Evolutionary conservation across 139 green algal genomes (phyloP), one percentile per base, ranked within the genome.

Genomic region (Chlamydomonas sp.): DNA sequence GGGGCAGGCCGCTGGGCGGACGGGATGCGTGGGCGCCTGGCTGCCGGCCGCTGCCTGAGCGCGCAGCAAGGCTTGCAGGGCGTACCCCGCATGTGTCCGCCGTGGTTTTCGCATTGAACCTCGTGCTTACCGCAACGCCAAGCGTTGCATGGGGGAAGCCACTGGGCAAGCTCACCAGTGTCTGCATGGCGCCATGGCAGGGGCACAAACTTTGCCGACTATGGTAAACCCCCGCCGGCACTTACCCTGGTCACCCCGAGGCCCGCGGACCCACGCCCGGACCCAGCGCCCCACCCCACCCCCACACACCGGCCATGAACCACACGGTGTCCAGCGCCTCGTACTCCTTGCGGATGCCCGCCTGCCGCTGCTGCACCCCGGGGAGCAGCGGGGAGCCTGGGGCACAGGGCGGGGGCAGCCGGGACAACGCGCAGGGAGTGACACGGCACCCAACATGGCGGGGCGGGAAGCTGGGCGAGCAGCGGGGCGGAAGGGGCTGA

Each of bases 291-390:
- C 14, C 75, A 2, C 58, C 6, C 74, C 5, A 14, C 64, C 71
- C 60, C 12, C 31, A 73, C 82, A 49, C 67, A 78, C 77, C 85
- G 31, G 78, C 81, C 90, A 90, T 92, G 82, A 90, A 91, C 88
- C 90, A 91, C 18, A 91, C 97, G 2, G 95, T 98, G 90, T 99
- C 97, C 78, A 99, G 94, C 92, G 98, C 96, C 75, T 96, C 88
- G 81, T 97, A 99, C 91, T 98, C 97, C 84, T 95, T 91, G 69
- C 91, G 63, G 78, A 99, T 98, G 85, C 95, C 92, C 83, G 91
- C 84, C 69, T 96, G 89, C 12, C 96, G 91, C 72, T 94, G 88
- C 8, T 92, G 87, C 62, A 98, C 91, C 31, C 95, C 90, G 5
- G 78, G 85, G 18, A 97, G 79, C 63, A 99, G 90, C 0, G 97